Evolutionary conservation across 2,329 filamentous ascomycete genomes (phyloP), one percentile per base, ranked within the genome.

Genomic region (Arthroderma uncinatum): DNA sequence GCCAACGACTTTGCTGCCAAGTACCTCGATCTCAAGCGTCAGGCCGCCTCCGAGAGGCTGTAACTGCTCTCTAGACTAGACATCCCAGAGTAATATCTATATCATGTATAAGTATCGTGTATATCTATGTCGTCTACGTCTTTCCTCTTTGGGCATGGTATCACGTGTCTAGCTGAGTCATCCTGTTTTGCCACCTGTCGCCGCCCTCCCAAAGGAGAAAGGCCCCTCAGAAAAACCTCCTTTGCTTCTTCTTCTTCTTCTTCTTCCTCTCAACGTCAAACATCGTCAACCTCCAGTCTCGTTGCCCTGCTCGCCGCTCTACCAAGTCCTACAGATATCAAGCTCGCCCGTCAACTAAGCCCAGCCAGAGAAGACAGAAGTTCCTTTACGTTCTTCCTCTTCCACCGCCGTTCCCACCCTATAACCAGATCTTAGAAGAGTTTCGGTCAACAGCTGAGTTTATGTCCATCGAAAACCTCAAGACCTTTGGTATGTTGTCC

Each of bases 391-490:
- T 48, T 48, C 44, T 48, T 48, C 44, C 44, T 25, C 44, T 48
- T 57, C 61, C 39, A 21, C 52, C 47, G 40, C 53, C 58, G 60
- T 59, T 60, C 60, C 61, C 67, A 63, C 66, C 64, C 64, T 56
- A 54, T 65, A 58, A 66, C 66, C 65, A 68, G 66, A 71, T 70
- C 70, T 70, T 71, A 74, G 67, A 65, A 65, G 65, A 68, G 66
- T 73, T 73, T 79, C 79, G 76, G 72, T 71, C 81, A 84, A 83
- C 82, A 80, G 79, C 84, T 60, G 85, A 87, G 86, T 91, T 89
- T 91, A 93, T 93, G 89, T 93, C 89, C 84, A 93, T 93, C 87
- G 87, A 93, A 90, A 94, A 94, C 83, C 87, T 94, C 79, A 93
- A 93, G 84, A 85, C 86, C 82, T 89, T 89, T 85, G 88, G 88